phyloP scores from a whole-genome alignment of 257 asterid genomes.

The Capsicum chinense region DNA sequence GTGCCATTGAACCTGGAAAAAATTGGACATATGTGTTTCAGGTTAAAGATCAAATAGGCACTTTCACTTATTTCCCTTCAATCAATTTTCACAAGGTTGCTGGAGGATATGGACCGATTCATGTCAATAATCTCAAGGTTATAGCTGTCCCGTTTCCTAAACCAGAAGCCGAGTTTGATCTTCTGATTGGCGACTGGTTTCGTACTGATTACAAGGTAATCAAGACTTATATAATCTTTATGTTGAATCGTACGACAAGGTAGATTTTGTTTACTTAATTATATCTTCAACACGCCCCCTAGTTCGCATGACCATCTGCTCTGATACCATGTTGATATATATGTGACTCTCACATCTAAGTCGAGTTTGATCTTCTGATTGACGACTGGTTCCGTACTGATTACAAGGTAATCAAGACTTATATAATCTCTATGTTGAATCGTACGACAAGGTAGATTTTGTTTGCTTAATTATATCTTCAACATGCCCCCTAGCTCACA shows the following conservation, averaged over 20 bases:
- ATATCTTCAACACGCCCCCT: background rate
- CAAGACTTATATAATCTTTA: background rate
- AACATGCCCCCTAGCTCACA: background rate
- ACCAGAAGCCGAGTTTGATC: slow-evolving; percentile 69
- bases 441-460: background rate
- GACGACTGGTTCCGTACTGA: slow-evolving; percentile 50
- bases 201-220: slow-evolving; percentile 43
- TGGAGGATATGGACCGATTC: slow-evolving; percentile 73
- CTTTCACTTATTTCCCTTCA: slow-evolving; percentile 62
- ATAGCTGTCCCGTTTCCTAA: slow-evolving; percentile 57
- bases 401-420: slow-evolving; percentile 39
- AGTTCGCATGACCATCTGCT: background rate
- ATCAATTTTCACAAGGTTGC: slow-evolving; percentile 58
- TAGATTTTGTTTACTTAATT: no score
- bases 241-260: background rate
- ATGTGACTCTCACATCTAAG: slow-evolving; percentile 1
- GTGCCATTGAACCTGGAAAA: slow-evolving; percentile 57
- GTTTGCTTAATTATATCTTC: background rate
- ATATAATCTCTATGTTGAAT: background rate
- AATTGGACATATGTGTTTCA: slow-evolving; percentile 70
- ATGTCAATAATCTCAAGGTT: slow-evolving; percentile 59
- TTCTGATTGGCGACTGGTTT: slow-evolving; percentile 63
- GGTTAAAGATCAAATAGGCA: slow-evolving; percentile 68
- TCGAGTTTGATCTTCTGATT: slow-evolving; percentile 62
- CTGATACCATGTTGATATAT: background rate